These are phyloP conservation scores for Lactarius sanguifluus DNA, from an alignment of 768 basidiomycete species.

Conservation along the genomic window DNA sequence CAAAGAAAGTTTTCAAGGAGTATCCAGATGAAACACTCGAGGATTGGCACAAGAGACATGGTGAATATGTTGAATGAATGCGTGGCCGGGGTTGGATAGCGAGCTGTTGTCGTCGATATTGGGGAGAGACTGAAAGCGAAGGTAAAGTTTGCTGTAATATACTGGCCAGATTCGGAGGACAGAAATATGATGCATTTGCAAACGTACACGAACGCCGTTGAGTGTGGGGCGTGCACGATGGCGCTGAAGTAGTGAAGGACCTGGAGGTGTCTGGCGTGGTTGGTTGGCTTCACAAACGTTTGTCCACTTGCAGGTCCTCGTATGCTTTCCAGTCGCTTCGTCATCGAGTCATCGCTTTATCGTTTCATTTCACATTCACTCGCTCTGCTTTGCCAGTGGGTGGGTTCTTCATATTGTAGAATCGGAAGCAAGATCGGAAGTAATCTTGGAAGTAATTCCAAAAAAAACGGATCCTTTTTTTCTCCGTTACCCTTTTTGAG, in stretches of 20 bases:
- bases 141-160: too few species aligned
- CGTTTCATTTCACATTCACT: background rate
- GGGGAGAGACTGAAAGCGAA: too few species aligned
- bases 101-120: background rate
- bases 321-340: background rate
- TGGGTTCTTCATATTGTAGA: too few species aligned
- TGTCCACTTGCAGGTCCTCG: background rate
- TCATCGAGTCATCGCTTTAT: background rate
- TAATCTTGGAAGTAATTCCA: background rate
- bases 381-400: background rate
- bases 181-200: too few species aligned
- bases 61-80: constrained; percentile 39
- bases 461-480: too few species aligned
- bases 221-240: too few species aligned
- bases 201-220: too few species aligned
- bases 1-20: constrained; percentile 46
- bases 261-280: too few species aligned
- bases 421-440: background rate
- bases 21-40: constrained; percentile 53
- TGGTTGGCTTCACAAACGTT: too few species aligned
- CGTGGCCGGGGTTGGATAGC: background rate
- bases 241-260: too few species aligned
- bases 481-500: background rate
- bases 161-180: too few species aligned
- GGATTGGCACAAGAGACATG: constrained; percentile 58